These are phyloP conservation scores for Zygotorulaspora sp. DNA, from an alignment of 805 yeast species.

Conservation along the genomic window DNA sequence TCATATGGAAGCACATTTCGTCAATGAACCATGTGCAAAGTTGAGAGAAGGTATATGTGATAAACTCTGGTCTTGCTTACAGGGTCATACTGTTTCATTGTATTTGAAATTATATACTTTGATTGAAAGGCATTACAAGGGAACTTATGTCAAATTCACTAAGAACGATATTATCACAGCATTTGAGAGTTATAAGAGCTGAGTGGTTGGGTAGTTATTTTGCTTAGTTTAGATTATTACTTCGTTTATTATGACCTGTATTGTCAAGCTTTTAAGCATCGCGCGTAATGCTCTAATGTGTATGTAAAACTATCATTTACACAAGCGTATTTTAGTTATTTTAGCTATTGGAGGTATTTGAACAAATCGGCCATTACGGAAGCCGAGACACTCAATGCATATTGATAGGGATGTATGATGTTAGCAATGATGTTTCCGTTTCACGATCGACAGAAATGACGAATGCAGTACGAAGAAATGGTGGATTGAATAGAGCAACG, in stretches of 20 bases:
- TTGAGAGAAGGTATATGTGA: constrained; percentile 46
- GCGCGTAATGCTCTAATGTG: too few relatives aligned
- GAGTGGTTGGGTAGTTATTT: neutral
- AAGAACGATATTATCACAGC: constrained; percentile 55
- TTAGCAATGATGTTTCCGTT: neutral
- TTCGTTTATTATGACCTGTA: too few relatives aligned
- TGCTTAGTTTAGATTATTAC: too few relatives aligned
- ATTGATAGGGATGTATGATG: neutral
- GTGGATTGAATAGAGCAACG: constrained; percentile 29
- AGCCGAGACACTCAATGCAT: too few relatives aligned
- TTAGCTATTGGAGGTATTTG: neutral
- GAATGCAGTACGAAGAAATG: neutral
- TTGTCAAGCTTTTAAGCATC: too few relatives aligned
- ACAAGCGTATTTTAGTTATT: too few relatives aligned
- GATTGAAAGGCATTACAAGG: constrained; percentile 52
- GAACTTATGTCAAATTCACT: constrained; percentile 47
- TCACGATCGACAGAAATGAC: neutral
- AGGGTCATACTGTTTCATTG: constrained; percentile 54
- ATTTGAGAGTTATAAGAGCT: constrained; percentile 37
- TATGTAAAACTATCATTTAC: too few relatives aligned
- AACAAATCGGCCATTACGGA: too few relatives aligned
- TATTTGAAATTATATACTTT: constrained; percentile 52
- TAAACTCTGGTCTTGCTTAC: constrained; percentile 66
- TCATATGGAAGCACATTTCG: constrained; percentile 54
- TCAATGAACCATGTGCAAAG: constrained; percentile 20